phyloP scores from a whole-genome alignment of 768 basidiomycete genomes.

The Amanita pallidorosea region DNA sequence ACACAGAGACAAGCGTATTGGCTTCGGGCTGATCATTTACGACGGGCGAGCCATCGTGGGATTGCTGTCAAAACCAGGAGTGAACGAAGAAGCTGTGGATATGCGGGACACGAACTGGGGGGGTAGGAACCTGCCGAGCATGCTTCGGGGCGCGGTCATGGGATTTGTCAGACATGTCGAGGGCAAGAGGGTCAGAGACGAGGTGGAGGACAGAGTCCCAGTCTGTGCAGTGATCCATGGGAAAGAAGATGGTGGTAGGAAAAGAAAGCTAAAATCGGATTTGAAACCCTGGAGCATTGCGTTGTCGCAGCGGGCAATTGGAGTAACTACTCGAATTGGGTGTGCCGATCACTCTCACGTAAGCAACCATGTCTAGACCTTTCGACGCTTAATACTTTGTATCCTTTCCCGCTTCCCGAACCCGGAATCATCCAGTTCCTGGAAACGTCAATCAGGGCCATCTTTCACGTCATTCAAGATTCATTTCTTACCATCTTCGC shows the following conservation, averaged over 20 bases:
- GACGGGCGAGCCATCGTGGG: conserved; percentile 32
- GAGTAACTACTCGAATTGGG: not conserved
- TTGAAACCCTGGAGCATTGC: conserved; percentile 5
- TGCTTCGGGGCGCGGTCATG: conserved; percentile 14
- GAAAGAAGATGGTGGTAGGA: conserved; percentile 8
- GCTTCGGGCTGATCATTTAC: conserved; percentile 23
- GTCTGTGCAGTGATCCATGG: conserved; percentile 22
- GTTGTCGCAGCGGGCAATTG: not conserved
- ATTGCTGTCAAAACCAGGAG: conserved; percentile 22
- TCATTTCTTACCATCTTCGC: conserved; percentile 80
- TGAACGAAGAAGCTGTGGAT: not conserved
- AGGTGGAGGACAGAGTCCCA: conserved; percentile 59
- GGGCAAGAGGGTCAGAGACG: conserved; percentile 36
- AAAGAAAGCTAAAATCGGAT: conserved; percentile 1
- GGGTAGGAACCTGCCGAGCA: conserved; percentile 45
- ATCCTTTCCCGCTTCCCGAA: conserved; percentile 88
- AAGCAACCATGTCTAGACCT: conserved; percentile 4
- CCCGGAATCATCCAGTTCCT: conserved; percentile 81
- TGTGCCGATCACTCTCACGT: not conserved
- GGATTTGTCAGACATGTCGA: conserved; percentile 27
- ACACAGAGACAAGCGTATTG: conserved; percentile 56
- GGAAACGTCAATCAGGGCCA: conserved; percentile 3
- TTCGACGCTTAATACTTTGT: conserved; percentile 49
- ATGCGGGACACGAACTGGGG: conserved; percentile 36
- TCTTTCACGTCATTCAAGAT: not conserved